phyloP scores from a whole-genome alignment of 192 early-diverging fungal species.

The Linnemannia zychae region DNA sequence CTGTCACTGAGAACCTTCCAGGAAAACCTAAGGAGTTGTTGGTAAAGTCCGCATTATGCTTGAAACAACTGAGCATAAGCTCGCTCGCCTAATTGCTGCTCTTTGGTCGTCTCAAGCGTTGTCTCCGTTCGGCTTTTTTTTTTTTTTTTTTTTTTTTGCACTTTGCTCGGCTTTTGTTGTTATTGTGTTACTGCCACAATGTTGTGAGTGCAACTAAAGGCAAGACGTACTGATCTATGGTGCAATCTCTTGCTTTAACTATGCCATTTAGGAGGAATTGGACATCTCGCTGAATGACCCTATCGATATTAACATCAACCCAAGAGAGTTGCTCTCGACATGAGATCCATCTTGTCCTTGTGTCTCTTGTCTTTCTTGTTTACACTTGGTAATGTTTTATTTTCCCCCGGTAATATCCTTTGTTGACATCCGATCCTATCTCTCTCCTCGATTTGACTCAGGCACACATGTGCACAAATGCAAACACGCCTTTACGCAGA shows the following conservation, averaged over 20 bases:
- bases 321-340: constrained; percentile 19
- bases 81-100: neutral
- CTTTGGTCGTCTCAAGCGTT: neutral
- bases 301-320: constrained; percentile 34
- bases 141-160: neutral
- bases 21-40: constrained; percentile 55
- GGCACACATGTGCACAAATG: neutral
- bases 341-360: constrained; percentile 9
- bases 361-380: neutral
- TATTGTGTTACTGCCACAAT: neutral
- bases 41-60: constrained; percentile 14
- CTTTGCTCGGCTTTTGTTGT: too few species aligned
- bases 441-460: neutral
- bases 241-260: neutral
- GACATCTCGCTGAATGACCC: constrained; percentile 43
- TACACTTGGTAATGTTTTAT: neutral
- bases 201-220: neutral
- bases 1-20: constrained; percentile 56
- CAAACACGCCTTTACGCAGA: too few species aligned
- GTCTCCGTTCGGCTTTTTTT: neutral
- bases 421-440: neutral
- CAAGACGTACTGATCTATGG: neutral
- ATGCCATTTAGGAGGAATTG: constrained; percentile 35
- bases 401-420: constrained; percentile 2
- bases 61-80: neutral